These are phyloP conservation scores for Aspergillus quadrilineatus DNA, from an alignment of 2,329 filamentous ascomycete genomes.

Conservation along the genomic window DNA sequence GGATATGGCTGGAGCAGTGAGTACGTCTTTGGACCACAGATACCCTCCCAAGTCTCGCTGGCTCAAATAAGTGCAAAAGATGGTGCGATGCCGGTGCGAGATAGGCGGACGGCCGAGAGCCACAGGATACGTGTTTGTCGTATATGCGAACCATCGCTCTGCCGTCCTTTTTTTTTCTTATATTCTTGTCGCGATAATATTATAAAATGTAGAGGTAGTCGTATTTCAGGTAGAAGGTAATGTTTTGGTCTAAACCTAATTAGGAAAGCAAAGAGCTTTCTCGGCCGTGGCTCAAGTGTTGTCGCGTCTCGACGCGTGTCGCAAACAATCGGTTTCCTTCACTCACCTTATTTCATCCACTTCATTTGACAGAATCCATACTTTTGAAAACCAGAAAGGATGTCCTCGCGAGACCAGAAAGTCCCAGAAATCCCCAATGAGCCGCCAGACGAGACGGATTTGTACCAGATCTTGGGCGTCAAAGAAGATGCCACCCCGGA, in stretches of 20 bases:
- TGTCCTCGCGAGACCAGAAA: slow-evolving; percentile 11
- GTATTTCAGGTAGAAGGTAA: background rate
- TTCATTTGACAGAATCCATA: background rate
- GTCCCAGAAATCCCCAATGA: slow-evolving; percentile 14
- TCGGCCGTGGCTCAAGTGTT: background rate
- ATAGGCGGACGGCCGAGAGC: background rate
- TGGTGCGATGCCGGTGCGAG: background rate
- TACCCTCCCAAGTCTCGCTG: too few relatives aligned
- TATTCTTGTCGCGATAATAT: background rate
- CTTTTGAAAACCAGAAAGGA: background rate
- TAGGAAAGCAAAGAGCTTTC: slow-evolving; percentile 25
- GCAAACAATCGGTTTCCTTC: background rate
- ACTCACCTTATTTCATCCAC: background rate
- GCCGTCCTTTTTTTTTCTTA: too few relatives aligned
- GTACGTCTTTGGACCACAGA: background rate
- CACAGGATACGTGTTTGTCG: background rate
- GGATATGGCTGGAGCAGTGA: slow-evolving; percentile 22
- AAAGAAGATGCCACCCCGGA: slow-evolving; percentile 69
- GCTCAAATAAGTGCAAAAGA: background rate
- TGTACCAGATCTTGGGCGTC: slow-evolving; percentile 77
- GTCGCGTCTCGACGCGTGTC: slow-evolving; percentile 28
- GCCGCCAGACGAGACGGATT: slow-evolving; percentile 42
- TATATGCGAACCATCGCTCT: too few relatives aligned
- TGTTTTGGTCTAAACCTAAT: slow-evolving; percentile 20
- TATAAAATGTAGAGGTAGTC: background rate